Conservation (phyloP, 2,329 filamentous ascomycete species). For the Pseudogymnoascus destructans region DNA sequence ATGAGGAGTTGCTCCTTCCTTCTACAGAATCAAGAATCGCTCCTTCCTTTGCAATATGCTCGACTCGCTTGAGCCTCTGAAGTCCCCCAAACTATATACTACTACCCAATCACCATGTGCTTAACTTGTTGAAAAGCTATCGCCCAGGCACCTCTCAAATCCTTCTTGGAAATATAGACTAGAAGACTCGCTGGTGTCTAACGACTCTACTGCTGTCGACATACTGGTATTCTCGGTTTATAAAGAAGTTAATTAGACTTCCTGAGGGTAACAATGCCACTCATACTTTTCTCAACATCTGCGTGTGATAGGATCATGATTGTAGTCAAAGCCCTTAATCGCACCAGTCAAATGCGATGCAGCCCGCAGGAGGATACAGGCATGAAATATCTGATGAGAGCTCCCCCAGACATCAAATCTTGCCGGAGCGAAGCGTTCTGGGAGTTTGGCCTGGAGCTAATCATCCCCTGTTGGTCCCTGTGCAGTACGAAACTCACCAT, state of each 20-base stretch:
- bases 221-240: not conserved
- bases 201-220: not conserved
- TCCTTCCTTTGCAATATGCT: not conserved
- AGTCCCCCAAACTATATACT: not conserved
- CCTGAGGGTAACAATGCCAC: not conserved
- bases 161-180: not conserved
- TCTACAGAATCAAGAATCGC: not conserved
- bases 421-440: not conserved
- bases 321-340: conserved; percentile 2
- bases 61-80: not conserved
- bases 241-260: not conserved
- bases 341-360: not conserved
- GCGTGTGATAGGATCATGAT: not conserved
- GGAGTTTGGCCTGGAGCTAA: not conserved
- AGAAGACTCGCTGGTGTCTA: not conserved
- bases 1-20: not conserved
- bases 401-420: not conserved
- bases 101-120: not conserved
- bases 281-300: conserved; percentile 4
- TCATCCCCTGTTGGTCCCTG: not conserved
- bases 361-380: not conserved
- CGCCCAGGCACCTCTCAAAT: not conserved
- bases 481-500: not conserved
- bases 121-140: not conserved
- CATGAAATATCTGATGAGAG: conserved; percentile 2